Evolutionary conservation across 2,329 filamentous ascomycete genomes (phyloP).

Genomic region (Ophiostoma tasmaniense): DNA sequence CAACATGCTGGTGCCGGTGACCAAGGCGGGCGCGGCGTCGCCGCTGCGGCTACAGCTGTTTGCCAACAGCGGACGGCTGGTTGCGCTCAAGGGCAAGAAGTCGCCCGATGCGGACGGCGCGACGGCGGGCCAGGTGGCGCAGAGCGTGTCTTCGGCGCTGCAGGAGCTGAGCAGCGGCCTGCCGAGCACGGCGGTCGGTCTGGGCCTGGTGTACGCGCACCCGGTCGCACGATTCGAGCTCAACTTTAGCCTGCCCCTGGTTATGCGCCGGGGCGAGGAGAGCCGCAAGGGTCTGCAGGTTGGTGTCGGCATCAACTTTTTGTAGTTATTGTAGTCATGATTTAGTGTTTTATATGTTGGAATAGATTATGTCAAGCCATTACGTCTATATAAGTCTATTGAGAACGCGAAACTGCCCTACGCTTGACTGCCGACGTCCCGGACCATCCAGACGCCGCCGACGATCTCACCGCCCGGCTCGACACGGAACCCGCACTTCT

Average conservation of each 20-base stretch:
- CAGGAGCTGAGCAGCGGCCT: conserved; percentile 63
- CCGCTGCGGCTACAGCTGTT: conserved; percentile 85
- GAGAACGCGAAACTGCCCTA: too few species aligned
- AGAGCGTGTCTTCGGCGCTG: conserved; percentile 53
- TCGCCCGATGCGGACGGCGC: conserved; percentile 33
- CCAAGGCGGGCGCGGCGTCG: conserved; percentile 70
- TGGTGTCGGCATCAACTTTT: conserved; percentile 92
- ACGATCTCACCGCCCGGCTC: conserved; percentile 29
- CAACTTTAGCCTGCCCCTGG: conserved; percentile 85
- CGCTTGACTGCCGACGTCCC: conserved; percentile 26
- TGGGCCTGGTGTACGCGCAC: conserved; percentile 91
- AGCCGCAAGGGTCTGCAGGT: conserved; percentile 86
- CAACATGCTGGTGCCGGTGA: conserved; percentile 77
- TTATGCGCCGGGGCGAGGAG: conserved; percentile 74
- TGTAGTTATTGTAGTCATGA: conserved; percentile 47
- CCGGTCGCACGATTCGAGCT: conserved; percentile 89
- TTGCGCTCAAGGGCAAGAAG: conserved; percentile 57
- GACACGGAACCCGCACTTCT: conserved; percentile 38
- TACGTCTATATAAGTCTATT: background rate
- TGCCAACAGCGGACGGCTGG: conserved; percentile 77
- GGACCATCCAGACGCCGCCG: conserved; percentile 35
- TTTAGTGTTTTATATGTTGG: background rate
- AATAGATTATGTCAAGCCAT: background rate
- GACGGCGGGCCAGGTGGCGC: conserved; percentile 35
- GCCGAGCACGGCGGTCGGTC: conserved; percentile 76